Conservation (phyloP, 2,329 filamentous ascomycete genomes). For the Cercospora sojina region DNA sequence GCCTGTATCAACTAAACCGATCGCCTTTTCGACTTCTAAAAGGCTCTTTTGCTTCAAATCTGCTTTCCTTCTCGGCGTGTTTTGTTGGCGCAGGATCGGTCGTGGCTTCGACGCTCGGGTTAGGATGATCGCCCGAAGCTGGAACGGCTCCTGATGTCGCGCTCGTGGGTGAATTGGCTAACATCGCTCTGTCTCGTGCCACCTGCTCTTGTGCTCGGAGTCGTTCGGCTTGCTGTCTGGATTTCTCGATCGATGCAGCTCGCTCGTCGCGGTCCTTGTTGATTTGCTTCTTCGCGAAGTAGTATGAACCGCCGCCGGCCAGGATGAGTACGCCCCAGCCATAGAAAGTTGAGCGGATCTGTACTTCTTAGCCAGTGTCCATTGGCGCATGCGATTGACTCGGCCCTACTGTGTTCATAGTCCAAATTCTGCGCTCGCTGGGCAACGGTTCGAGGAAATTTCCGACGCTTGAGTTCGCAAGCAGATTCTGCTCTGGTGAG, state of each 20-base stretch:
- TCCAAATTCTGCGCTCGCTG: background rate
- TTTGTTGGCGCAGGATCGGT: constrained; percentile 79
- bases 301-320: constrained; percentile 88
- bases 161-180: constrained; percentile 35
- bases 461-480: background rate
- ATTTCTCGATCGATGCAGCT: constrained; percentile 68
- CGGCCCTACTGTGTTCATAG: constrained; percentile 3
- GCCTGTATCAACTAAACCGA: constrained; percentile 58
- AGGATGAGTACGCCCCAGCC: constrained; percentile 89
- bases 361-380: background rate
- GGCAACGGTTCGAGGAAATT: background rate
- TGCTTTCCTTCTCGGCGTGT: constrained; percentile 77
- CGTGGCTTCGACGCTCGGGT: constrained; percentile 24
- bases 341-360: constrained; percentile 54
- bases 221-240: constrained; percentile 36
- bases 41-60: constrained; percentile 78
- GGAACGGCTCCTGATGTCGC: constrained; percentile 34
- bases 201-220: constrained; percentile 30
- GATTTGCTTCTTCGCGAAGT: constrained; percentile 92
- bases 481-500: background rate
- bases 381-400: background rate
- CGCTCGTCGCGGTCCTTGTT: constrained; percentile 80
- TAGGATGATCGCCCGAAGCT: constrained; percentile 20
- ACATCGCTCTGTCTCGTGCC: constrained; percentile 16
- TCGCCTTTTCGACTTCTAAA: constrained; percentile 82